Base-by-base conservation (phyloP, 169 alveolate species). In the Plasmodium berghei region DNA sequence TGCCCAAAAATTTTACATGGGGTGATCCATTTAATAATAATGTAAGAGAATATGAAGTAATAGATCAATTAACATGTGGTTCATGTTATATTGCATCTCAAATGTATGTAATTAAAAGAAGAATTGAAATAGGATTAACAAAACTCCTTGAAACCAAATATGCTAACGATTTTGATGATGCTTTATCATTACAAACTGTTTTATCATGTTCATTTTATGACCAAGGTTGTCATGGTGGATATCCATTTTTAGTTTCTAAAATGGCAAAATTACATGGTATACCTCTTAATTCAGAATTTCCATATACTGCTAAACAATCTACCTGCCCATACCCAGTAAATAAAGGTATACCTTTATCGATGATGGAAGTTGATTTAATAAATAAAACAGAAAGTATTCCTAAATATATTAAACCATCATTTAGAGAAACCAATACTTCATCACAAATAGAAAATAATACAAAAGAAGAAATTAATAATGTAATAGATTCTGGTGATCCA, bases 11-110 rank as follows among this genome's bases (percentile, higher is more conserved):
- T 18, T 93, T 93, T 88, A 91, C 97, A 20, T 90, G 94, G 95
- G 97, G 97, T 1, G 97, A 95, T 75, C 92, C 97, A 10, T 95
- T 93, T 88, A 75, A 91, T 12, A 93, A 92, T 0, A 85, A 77
- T 26, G 62, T 86, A 1, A 93, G 93, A 54, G 92, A 87, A 28
- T 83, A 72, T 54, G 77, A 87, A 14, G 87, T 69, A 18, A 90
- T 74, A 10, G 83, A 94, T 61, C 98, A 97, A 87, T 96, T 97
- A 16, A 92, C 93, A 52, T 98, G 99, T 88, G 99, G 99, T n/a
- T 96, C 98, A 28, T 98, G 99, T 87, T 98, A 98, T 92, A 97
- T 97, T 16, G 92, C 96, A 55, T 90, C 99, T 22, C 92, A 97
- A 48, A 94, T 96, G 42, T 94, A 88, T 63, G 95, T 92, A 22